Percentiles rank a stretch among this genome's conserved stretches.
These are phyloP conservation scores for Nicotiana undulata DNA, from an alignment of 257 asterid species.

Conservation along the genomic window DNA sequence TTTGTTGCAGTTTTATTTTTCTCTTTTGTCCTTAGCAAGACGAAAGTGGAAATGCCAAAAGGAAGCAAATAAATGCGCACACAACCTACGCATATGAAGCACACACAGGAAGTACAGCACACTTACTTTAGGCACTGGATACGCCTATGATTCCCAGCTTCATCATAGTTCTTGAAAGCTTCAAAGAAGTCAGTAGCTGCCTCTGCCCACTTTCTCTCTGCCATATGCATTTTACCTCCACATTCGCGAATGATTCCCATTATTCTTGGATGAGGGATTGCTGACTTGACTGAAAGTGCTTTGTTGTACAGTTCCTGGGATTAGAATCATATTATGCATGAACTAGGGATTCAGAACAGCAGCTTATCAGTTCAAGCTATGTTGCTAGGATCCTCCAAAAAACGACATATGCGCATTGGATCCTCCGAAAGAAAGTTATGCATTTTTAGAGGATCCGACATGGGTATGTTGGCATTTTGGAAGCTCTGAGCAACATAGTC, in stretches of 20 bases:
- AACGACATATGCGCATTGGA: neutral
- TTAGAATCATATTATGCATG: neutral
- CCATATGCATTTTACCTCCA: constrained; percentile 99
- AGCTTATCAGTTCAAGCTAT: neutral
- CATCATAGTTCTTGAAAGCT: constrained; percentile 96
- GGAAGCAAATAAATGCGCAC: neutral
- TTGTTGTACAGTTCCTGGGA: constrained; percentile 76
- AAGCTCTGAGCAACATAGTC: neutral
- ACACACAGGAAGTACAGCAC: neutral
- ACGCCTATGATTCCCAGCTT: constrained; percentile 97
- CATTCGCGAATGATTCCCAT: constrained; percentile 98
- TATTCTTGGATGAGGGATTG: constrained; percentile 97
- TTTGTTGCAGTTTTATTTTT: no score
- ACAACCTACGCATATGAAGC: neutral
- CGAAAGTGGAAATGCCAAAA: neutral
- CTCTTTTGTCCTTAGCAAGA: neutral
- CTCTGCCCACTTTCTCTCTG: constrained; percentile 91
- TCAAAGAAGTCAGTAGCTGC: constrained; percentile 99
- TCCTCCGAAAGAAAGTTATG: neutral
- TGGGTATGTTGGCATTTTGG: neutral
- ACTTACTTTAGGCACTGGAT: constrained; percentile 90
- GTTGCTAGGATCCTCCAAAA: neutral
- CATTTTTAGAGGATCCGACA: neutral
- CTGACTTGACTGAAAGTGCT: constrained; percentile 87
- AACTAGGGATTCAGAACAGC: neutral